Percentiles rank a stretch among this genome's conserved stretches.
These are phyloP conservation scores for Insectozyma bohioensis DNA, from an alignment of 1,139 yeast species.

Conservation along the genomic window DNA sequence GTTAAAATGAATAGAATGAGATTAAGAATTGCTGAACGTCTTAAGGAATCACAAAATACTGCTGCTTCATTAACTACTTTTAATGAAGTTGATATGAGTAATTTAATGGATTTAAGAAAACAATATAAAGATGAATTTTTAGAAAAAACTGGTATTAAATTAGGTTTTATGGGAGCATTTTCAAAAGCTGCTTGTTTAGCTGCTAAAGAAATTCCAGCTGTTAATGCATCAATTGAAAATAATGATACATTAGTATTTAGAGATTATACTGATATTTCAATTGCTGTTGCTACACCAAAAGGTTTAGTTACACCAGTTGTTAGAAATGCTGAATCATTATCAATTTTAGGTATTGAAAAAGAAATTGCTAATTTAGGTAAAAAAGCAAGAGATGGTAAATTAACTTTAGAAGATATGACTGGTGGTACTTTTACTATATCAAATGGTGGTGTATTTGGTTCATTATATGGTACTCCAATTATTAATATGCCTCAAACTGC, in stretches of 20 bases:
- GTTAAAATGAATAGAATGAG: slow-evolving; percentile 99
- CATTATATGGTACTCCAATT: slow-evolving; percentile 97
- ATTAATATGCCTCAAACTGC: slow-evolving; percentile 98
- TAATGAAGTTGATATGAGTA: slow-evolving; percentile 97
- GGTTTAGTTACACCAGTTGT: slow-evolving; percentile 98
- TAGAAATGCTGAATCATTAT: slow-evolving; percentile 92
- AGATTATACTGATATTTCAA: slow-evolving; percentile 92
- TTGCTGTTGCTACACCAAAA: slow-evolving; percentile 99
- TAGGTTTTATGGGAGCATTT: slow-evolving; percentile 99
- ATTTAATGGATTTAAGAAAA: slow-evolving; percentile 91
- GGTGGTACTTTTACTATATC: slow-evolving; percentile 99
- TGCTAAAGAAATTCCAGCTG: slow-evolving; percentile 92
- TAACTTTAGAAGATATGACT: slow-evolving; percentile 97
- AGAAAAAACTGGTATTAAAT: slow-evolving; percentile 90
- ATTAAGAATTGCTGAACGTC: slow-evolving; percentile 97
- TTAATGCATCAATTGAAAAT: slow-evolving; percentile 91
- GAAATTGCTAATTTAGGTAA: slow-evolving; percentile 80
- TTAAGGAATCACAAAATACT: slow-evolving; percentile 98
- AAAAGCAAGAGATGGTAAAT: slow-evolving; percentile 96
- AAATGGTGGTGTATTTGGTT: slow-evolving; percentile 99
- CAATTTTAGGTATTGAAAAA: slow-evolving; percentile 85
- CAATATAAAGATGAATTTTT: slow-evolving; percentile 94
- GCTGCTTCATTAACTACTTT: slow-evolving; percentile 98
- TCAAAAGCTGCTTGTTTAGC: slow-evolving; percentile 93
- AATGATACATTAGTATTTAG: slow-evolving; percentile 93